Percentiles rank a stretch among this genome's conserved stretches.
Evolutionary conservation across 73 alveolate genomes (phyloP).

Genomic region (Stentor coeruleus): DNA sequence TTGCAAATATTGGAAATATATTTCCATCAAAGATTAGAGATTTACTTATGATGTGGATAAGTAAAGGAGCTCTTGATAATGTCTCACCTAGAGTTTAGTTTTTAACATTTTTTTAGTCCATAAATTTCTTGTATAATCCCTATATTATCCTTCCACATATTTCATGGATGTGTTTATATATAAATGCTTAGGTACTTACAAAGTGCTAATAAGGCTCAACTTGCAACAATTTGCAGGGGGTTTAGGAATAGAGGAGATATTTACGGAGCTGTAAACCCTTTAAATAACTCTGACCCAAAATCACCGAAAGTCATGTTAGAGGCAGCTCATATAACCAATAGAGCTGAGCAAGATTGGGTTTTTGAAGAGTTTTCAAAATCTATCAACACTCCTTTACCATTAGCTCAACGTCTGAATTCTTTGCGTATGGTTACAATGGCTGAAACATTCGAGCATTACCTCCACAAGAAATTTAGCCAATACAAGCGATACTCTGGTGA

Average conservation of each 20-base stretch:
- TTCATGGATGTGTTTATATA: too few species aligned
- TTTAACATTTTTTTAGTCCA: too few species aligned
- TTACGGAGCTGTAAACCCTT: not conserved
- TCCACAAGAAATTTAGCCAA: slow-evolving; percentile 58
- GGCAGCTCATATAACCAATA: not conserved
- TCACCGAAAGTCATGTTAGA: not conserved
- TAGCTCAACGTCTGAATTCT: not conserved
- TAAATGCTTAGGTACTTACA: too few species aligned
- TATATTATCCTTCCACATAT: too few species aligned
- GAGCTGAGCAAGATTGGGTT: not conserved
- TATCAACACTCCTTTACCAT: not conserved
- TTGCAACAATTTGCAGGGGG: too few species aligned
- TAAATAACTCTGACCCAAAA: not conserved
- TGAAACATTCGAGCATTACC: slow-evolving; percentile 54
- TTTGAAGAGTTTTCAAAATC: slow-evolving; percentile 23
- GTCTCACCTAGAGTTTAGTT: too few species aligned
- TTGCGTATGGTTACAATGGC: slow-evolving; percentile 33
- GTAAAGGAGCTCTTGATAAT: not conserved
- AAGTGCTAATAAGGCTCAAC: too few species aligned
- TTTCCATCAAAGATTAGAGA: not conserved
- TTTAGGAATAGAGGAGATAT: not conserved
- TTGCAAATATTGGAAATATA: not conserved
- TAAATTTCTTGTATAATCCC: too few species aligned
- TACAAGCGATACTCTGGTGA: slow-evolving; percentile 67
- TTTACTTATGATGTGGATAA: not conserved